Conservation (phyloP, 1,284 basidiomycete species). For the Violaceomyces palustris region DNA sequence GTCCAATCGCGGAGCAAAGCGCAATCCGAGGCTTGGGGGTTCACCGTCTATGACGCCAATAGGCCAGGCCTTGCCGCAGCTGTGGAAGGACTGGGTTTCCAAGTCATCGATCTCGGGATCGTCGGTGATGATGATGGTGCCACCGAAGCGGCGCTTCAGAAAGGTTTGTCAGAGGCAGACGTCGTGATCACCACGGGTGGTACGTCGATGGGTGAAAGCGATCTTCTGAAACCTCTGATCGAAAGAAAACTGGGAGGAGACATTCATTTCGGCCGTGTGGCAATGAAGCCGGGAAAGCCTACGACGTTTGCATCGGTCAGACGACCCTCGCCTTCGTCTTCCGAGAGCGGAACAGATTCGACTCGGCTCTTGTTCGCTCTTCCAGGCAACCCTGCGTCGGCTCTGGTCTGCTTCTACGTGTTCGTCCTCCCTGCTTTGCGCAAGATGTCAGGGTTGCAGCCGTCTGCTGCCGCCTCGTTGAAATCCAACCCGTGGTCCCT, state of each 20-base stretch:
- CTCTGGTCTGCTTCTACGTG: conserved; percentile 78
- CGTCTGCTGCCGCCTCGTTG: not conserved
- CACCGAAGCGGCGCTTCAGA: conserved; percentile 62
- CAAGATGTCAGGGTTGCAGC: conserved; percentile 55
- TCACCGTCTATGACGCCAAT: conserved; percentile 64
- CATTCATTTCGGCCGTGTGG: conserved; percentile 70
- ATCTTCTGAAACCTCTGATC: conserved; percentile 79
- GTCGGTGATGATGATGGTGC: conserved; percentile 64
- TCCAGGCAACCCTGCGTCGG: conserved; percentile 81
- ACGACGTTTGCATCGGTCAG: conserved; percentile 75
- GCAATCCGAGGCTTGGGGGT: conserved; percentile 35
- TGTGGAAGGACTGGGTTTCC: conserved; percentile 67
- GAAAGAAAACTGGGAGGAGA: conserved; percentile 70
- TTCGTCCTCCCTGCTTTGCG: conserved; percentile 77
- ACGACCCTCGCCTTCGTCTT: not conserved
- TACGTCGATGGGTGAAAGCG: conserved; percentile 81
- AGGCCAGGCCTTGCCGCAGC: conserved; percentile 69
- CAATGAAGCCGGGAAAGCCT: conserved; percentile 56
- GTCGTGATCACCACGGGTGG: conserved; percentile 78
- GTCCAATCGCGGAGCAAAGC: conserved; percentile 53
- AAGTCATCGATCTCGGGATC: conserved; percentile 76
- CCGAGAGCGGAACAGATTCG: not conserved
- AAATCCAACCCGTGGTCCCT: conserved; percentile 58
- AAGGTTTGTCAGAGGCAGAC: conserved; percentile 65
- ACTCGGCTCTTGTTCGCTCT: conserved; percentile 67